Conservation (phyloP, 208 protist species). For the Acanthamoeba divionensis region DNA sequence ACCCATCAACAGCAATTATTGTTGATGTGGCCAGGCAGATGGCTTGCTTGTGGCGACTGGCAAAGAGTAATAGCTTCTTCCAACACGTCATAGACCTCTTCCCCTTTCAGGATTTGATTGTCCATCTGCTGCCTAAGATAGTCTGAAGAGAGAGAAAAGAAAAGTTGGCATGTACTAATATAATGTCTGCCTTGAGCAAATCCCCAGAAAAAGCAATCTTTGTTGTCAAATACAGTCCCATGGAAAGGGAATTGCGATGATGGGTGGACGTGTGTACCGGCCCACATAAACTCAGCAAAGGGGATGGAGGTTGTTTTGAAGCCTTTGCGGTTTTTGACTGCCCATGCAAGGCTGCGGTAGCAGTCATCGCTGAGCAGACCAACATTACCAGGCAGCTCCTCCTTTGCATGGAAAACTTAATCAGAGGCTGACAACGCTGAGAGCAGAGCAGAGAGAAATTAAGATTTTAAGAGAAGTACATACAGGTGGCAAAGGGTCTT, state of each 20-base stretch:
- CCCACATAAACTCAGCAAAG: conserved; percentile 39
- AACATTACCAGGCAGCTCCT: neutral
- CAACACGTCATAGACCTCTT: neutral
- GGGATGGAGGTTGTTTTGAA: conserved; percentile 27
- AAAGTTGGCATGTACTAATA: neutral
- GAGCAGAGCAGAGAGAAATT: no score
- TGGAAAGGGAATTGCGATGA: neutral
- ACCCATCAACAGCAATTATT: no score
- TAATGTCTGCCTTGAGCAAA: neutral
- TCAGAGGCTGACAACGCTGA: no score
- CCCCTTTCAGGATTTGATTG: neutral
- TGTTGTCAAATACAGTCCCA: neutral
- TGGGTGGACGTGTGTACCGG: neutral
- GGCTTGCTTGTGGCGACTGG: neutral
- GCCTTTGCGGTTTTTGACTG: conserved; percentile 7
- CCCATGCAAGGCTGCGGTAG: conserved; percentile 40
- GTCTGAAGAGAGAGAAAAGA: neutral
- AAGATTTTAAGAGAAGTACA: no score
- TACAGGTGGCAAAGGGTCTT: conserved; percentile 11
- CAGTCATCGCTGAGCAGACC: neutral
- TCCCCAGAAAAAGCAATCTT: neutral
- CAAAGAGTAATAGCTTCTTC: neutral
- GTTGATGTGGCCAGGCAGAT: neutral
- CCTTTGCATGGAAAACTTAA: neutral
- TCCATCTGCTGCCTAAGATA: neutral